phyloP scores from a whole-genome alignment of 257 asterid species.

The Mitragyna speciosa region DNA sequence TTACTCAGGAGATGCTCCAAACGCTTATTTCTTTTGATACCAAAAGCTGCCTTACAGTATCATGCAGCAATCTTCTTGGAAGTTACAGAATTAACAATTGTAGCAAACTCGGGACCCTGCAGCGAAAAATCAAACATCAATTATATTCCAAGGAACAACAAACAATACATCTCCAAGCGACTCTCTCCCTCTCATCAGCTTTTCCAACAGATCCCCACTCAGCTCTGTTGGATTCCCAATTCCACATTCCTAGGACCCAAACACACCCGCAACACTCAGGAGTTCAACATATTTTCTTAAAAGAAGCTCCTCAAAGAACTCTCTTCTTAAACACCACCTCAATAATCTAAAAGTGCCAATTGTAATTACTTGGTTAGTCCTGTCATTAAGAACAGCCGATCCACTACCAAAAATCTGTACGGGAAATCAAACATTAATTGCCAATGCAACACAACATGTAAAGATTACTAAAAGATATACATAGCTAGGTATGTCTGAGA shows the following conservation, averaged over 20 bases:
- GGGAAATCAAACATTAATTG: background rate
- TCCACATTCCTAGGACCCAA: background rate
- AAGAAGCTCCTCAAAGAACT: background rate
- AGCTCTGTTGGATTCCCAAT: background rate
- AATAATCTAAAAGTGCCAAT: background rate
- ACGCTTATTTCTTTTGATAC: constrained; percentile 19
- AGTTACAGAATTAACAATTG: constrained; percentile 87
- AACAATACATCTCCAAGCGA: background rate
- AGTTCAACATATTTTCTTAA: background rate
- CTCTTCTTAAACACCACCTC: background rate
- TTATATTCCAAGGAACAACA: background rate
- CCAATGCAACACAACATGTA: background rate
- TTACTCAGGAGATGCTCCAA: constrained; percentile 7
- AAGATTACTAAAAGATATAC: background rate
- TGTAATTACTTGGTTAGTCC: background rate
- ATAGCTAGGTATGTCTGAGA: background rate
- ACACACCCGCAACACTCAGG: background rate
- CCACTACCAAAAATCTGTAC: background rate
- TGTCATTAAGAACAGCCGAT: background rate
- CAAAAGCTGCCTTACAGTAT: constrained; percentile 19
- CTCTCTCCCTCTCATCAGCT: background rate
- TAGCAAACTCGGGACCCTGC: constrained; percentile 93
- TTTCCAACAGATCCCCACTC: background rate
- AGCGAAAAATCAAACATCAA: constrained; percentile 19
- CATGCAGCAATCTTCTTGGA: constrained; percentile 90